Percentiles rank a stretch among this genome's conserved stretches.
phyloP scores from a whole-genome alignment of 352 stramenopile genomes.

The Pythium plurisporium region DNA sequence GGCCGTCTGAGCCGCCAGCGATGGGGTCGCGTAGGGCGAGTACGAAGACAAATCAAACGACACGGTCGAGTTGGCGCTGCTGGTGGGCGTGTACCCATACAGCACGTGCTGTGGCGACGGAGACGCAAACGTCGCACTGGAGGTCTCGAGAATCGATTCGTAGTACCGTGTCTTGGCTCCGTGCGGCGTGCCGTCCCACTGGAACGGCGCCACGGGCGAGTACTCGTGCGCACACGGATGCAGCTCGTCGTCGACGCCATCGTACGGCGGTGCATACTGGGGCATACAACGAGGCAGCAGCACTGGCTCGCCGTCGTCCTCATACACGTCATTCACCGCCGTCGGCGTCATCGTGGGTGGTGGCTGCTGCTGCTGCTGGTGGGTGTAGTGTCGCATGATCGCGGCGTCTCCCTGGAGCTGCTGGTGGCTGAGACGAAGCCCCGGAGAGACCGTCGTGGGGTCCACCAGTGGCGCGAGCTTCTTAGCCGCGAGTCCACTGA shows the following conservation, averaged over 20 bases:
- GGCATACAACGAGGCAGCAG: constrained; percentile 32
- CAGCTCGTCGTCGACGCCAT: constrained; percentile 18
- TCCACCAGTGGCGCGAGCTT: constrained; percentile 33
- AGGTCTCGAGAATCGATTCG: constrained; percentile 28
- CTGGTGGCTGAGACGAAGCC: not conserved
- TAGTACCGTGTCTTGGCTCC: constrained; percentile 34
- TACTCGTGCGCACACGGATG: constrained; percentile 26
- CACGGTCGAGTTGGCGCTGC: constrained; percentile 19
- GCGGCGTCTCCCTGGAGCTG: not conserved
- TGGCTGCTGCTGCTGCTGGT: constrained; percentile 2
- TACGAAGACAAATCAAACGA: constrained; percentile 12
- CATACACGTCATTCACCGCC: constrained; percentile 3
- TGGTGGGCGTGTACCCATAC: constrained; percentile 20
- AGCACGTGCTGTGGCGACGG: constrained; percentile 34
- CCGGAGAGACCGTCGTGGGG: no score
- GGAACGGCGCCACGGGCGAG: constrained; percentile 30
- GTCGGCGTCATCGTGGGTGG: no score
- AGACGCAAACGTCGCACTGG: constrained; percentile 21
- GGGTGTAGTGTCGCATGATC: not conserved
- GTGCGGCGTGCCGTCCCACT: constrained; percentile 25
- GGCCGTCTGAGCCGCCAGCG: not conserved
- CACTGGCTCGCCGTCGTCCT: constrained; percentile 34
- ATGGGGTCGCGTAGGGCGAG: constrained; percentile 5
- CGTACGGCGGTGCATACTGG: not conserved
- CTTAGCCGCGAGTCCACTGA: constrained; percentile 30